Evolutionary conservation across 345 rosid species (phyloP).

Genomic region (Populus davidiana): DNA sequence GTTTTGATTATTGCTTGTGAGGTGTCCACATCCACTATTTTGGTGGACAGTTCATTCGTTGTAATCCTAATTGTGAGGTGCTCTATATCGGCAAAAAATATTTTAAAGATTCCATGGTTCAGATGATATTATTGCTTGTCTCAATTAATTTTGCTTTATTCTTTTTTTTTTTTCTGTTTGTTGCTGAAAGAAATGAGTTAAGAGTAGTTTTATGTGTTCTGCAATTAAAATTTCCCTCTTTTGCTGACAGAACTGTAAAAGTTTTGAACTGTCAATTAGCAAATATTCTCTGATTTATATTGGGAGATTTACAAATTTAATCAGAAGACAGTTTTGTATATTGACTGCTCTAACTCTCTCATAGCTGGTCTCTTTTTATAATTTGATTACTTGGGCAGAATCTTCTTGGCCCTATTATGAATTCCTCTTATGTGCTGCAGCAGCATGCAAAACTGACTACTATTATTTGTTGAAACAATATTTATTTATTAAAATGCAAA

Average conservation of each 20-base stretch:
- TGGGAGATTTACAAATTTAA: background rate
- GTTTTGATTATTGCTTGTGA: background rate
- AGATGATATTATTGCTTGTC: background rate
- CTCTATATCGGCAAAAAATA: background rate
- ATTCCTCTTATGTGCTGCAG: background rate
- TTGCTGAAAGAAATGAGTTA: background rate
- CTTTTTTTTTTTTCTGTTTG: background rate
- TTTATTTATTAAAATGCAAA: background rate
- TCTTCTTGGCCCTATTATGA: background rate
- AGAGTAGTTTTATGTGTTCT: background rate
- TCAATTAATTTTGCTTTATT: background rate
- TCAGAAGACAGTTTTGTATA: background rate
- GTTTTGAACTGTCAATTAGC: background rate
- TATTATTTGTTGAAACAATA: background rate
- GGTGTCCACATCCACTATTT: background rate
- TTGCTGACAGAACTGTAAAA: background rate
- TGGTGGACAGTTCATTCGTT: background rate
- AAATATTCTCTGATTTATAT: background rate
- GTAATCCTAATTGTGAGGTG: background rate
- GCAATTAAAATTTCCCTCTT: background rate
- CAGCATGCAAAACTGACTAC: background rate
- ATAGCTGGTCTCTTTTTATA: background rate
- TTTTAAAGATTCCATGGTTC: background rate
- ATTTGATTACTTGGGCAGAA: background rate
- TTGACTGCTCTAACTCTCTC: background rate